A percentile compares a stretch with the other conserved stretches of the same genome.
phyloP scores from a whole-genome alignment of 2,329 filamentous ascomycete species.

The Podosphaera xanthii region DNA sequence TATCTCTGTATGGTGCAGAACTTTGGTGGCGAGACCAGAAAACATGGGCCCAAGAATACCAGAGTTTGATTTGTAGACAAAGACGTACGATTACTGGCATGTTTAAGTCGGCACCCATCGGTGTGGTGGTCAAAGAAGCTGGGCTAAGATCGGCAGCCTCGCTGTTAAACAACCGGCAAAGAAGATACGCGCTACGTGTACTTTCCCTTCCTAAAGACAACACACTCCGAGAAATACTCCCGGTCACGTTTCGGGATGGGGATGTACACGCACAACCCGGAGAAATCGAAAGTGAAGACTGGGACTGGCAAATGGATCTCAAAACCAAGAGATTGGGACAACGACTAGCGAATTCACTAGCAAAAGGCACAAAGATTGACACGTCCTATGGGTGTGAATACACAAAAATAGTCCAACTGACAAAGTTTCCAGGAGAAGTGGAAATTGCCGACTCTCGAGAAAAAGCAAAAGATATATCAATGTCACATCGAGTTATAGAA shows the following conservation, averaged over 20 bases:
- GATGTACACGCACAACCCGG: not conserved
- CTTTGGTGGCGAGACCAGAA: not conserved
- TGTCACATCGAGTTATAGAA: not conserved
- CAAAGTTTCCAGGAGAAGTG: not conserved
- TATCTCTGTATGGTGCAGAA: not conserved
- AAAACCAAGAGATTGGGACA: not conserved
- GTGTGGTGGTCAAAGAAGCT: not conserved
- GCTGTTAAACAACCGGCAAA: no score
- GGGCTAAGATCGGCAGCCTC: not conserved
- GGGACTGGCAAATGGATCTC: not conserved
- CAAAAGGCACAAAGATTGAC: not conserved
- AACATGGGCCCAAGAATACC: not conserved
- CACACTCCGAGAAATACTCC: not conserved
- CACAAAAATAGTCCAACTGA: not conserved
- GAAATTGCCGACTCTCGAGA: not conserved
- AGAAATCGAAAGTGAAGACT: conserved; percentile 8
- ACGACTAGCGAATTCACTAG: not conserved
- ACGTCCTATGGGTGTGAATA: not conserved
- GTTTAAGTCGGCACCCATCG: not conserved
- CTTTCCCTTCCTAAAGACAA: no score
- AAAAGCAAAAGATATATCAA: not conserved
- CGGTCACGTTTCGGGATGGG: not conserved
- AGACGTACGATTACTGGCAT: not conserved
- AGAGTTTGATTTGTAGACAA: not conserved
- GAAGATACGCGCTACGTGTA: no score